phyloP scores from a whole-genome alignment of 176 grass and related monocot genomes.

The Musa troglodytarum region DNA sequence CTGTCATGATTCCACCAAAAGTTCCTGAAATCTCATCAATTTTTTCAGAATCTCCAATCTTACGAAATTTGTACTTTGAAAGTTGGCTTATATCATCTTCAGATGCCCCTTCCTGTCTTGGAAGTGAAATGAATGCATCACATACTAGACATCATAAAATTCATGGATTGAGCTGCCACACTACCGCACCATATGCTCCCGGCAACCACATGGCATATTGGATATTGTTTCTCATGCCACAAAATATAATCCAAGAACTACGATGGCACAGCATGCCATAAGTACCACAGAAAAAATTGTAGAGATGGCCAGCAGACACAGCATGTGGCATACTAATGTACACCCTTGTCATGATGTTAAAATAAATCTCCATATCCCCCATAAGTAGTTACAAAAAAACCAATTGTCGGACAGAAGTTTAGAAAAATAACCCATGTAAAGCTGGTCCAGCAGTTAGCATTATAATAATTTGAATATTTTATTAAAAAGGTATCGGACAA shows the following conservation, averaged over 20 bases:
- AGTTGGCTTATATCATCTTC: conserved; percentile 82
- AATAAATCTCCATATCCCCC: too few relatives aligned
- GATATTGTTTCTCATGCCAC: not conserved
- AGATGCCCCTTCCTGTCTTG: conserved; percentile 75
- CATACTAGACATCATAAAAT: not conserved
- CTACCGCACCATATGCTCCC: too few relatives aligned
- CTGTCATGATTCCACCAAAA: conserved; percentile 63
- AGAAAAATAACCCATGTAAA: not conserved
- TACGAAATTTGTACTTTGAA: conserved; percentile 72
- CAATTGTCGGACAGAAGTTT: not conserved
- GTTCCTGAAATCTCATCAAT: conserved; percentile 51
- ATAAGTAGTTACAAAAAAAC: not conserved
- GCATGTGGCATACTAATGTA: not conserved
- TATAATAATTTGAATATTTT: not conserved
- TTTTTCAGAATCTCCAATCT: conserved; percentile 56
- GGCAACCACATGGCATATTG: not conserved
- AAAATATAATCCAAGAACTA: not conserved
- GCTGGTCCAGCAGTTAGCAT: not conserved
- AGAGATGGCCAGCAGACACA: not conserved
- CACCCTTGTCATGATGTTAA: too few relatives aligned
- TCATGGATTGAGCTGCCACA: too few relatives aligned
- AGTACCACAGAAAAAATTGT: not conserved
- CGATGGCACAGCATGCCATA: not conserved
- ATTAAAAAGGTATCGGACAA: not conserved
- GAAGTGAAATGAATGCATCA: conserved; percentile 18